Evolutionary conservation across 208 protist species (phyloP).

Genomic region (Trypanosoma brucei): DNA sequence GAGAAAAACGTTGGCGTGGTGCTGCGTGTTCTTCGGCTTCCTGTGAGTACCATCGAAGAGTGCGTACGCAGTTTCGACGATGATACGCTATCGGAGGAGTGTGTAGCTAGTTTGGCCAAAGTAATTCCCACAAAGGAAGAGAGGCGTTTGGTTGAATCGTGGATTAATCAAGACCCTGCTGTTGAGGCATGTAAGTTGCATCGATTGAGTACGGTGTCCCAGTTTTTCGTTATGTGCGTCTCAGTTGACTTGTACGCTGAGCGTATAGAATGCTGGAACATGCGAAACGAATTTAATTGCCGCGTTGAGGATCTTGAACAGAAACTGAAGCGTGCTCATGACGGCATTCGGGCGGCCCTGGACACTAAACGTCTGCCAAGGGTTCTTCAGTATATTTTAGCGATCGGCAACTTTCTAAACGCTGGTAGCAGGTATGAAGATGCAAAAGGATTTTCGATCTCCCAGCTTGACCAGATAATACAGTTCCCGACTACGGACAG

Average conservation of each 20-base stretch:
- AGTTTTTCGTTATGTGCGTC: slow-evolving; percentile 76
- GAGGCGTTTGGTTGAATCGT: slow-evolving; percentile 38
- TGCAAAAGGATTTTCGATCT: slow-evolving; percentile 72
- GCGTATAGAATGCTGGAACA: slow-evolving; percentile 66
- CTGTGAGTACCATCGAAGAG: slow-evolving; percentile 67
- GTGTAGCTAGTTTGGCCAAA: slow-evolving; percentile 49
- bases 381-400: slow-evolving; percentile 53
- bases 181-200: slow-evolving; percentile 38
- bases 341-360: slow-evolving; percentile 41
- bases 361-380: slow-evolving; percentile 41
- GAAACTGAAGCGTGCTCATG: slow-evolving; percentile 38
- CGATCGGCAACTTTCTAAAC: slow-evolving; percentile 79
- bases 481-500: slow-evolving; percentile 63
- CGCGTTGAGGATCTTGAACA: slow-evolving; percentile 46
- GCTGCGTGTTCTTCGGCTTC: slow-evolving; percentile 71
- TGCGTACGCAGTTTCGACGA: slow-evolving; percentile 72
- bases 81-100: slow-evolving; percentile 65
- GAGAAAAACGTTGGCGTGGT: slow-evolving; percentile 77
- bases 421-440: slow-evolving; percentile 62
- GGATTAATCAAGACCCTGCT: slow-evolving; percentile 28
- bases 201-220: slow-evolving; percentile 40
- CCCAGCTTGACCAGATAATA: slow-evolving; percentile 60
- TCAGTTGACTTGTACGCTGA: slow-evolving; percentile 65
- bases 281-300: slow-evolving; percentile 47
- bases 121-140: slow-evolving; percentile 69